Percentiles rank a stretch among this genome's conserved stretches.
Conservation (phyloP, 768 basidiomycete species). For the Leucogyrophana mollusca region DNA sequence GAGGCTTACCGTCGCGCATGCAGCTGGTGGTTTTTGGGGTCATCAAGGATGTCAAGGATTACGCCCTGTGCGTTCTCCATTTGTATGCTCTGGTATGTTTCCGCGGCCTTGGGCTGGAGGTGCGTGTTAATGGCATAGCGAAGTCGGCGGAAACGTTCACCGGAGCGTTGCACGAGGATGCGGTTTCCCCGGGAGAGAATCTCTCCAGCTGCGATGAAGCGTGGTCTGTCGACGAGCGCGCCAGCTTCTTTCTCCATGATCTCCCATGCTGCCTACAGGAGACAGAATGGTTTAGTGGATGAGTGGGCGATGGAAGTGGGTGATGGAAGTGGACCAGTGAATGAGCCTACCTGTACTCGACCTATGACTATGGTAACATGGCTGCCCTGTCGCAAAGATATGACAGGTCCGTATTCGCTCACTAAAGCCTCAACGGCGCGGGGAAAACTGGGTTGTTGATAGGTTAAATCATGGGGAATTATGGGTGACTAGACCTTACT, state of each 20-base stretch:
- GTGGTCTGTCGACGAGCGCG: conserved; percentile 25
- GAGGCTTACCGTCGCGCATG: conserved; percentile 29
- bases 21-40: conserved; percentile 30
- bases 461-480: background rate
- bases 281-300: too few species aligned
- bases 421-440: conserved; percentile 49
- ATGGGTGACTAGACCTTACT: conserved; percentile 11
- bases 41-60: conserved; percentile 30
- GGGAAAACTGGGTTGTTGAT: conserved; percentile 3
- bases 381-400: conserved; percentile 49
- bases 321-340: background rate
- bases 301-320: too few species aligned
- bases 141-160: conserved; percentile 31
- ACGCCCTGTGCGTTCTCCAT: conserved; percentile 29
- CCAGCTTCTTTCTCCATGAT: conserved; percentile 40
- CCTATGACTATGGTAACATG: conserved; percentile 18
- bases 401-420: conserved; percentile 56
- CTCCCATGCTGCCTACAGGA: conserved; percentile 30
- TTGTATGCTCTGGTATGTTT: conserved; percentile 33
- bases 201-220: conserved; percentile 34
- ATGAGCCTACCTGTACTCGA: conserved; percentile 16
- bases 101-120: conserved; percentile 31
- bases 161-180: conserved; percentile 21
- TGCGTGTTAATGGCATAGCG: too few species aligned
- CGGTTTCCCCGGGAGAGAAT: conserved; percentile 33